Percentiles rank a stretch among this genome's conserved stretches.
phyloP scores from a whole-genome alignment of 1,284 basidiomycete genomes.

The Anthracocystis walkeri region DNA sequence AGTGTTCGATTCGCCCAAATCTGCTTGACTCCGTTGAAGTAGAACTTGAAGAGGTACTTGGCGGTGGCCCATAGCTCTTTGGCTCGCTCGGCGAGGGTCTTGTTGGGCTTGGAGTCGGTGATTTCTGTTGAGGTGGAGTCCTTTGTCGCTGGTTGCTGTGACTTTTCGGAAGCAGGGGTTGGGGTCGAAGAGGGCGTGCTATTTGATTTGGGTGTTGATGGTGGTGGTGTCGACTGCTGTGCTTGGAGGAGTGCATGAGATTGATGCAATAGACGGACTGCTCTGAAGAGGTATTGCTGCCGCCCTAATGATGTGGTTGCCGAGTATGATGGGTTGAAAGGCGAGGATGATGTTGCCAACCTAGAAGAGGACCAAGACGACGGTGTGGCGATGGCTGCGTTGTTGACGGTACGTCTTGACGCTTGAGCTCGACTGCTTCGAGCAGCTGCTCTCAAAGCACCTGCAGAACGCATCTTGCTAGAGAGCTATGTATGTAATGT shows the following conservation, averaged over 20 bases:
- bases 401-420: slow-evolving; percentile 8
- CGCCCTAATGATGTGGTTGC: slow-evolving; percentile 9
- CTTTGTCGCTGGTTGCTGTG: slow-evolving; percentile 13
- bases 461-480: slow-evolving; percentile 24
- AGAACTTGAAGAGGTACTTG: slow-evolving; percentile 67
- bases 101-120: slow-evolving; percentile 21
- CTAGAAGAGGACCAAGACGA: background rate
- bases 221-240: slow-evolving; percentile 20
- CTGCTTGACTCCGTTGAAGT: slow-evolving; percentile 67
- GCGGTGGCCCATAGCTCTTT: slow-evolving; percentile 59
- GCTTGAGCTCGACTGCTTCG: slow-evolving; percentile 22
- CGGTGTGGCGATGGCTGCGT: slow-evolving; percentile 1
- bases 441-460: slow-evolving; percentile 26
- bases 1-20: slow-evolving; percentile 62
- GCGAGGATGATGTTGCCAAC: background rate
- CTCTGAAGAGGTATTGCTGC: slow-evolving; percentile 21
- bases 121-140: slow-evolving; percentile 9
- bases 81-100: slow-evolving; percentile 35
- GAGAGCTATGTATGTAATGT: background rate
- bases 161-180: slow-evolving; percentile 7
- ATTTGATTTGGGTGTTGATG: slow-evolving; percentile 7
- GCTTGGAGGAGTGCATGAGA: slow-evolving; percentile 20
- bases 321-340: background rate
- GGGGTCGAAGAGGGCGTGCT: slow-evolving; percentile 1
- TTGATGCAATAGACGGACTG: slow-evolving; percentile 31